phyloP scores from a whole-genome alignment of 73 alveolate species.

The Paramecium bursaria region DNA sequence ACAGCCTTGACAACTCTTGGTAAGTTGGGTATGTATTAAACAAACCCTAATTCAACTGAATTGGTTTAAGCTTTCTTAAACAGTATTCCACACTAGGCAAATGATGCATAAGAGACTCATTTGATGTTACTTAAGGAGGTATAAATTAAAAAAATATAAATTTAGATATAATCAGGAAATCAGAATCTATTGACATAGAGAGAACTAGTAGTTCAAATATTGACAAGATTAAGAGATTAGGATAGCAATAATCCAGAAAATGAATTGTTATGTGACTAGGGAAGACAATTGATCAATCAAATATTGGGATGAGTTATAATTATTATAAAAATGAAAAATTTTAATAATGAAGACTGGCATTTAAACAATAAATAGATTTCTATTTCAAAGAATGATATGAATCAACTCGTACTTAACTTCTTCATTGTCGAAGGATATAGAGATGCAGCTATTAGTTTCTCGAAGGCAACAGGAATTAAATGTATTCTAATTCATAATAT shows the following conservation, averaged over 20 bases:
- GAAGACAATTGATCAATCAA: constrained; percentile 32
- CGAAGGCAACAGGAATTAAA: not conserved
- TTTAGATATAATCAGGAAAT: constrained; percentile 25
- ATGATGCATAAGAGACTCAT: constrained; percentile 51
- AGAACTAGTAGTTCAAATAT: not conserved
- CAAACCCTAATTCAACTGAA: constrained; percentile 3
- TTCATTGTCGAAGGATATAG: constrained; percentile 46
- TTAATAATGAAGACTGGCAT: constrained; percentile 27
- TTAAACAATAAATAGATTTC: not conserved
- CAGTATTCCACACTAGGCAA: constrained; percentile 9
- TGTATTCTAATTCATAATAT: not conserved
- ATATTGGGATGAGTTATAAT: constrained; percentile 26
- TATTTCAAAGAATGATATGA: not conserved
- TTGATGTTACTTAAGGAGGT: constrained; percentile 54
- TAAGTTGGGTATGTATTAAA: constrained; percentile 25
- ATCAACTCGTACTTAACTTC: constrained; percentile 22
- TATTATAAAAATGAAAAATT: not conserved
- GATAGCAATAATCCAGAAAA: constrained; percentile 57
- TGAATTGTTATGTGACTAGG: constrained; percentile 58
- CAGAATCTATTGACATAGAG: not conserved
- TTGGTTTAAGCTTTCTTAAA: constrained; percentile 10
- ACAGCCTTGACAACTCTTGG: constrained; percentile 59
- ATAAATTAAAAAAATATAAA: not conserved
- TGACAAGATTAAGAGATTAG: constrained; percentile 27
- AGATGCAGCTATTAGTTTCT: constrained; percentile 39